Base-by-base conservation (phyloP, 2,329 filamentous ascomycete genomes). In the Epichloe coenophiala region DNA sequence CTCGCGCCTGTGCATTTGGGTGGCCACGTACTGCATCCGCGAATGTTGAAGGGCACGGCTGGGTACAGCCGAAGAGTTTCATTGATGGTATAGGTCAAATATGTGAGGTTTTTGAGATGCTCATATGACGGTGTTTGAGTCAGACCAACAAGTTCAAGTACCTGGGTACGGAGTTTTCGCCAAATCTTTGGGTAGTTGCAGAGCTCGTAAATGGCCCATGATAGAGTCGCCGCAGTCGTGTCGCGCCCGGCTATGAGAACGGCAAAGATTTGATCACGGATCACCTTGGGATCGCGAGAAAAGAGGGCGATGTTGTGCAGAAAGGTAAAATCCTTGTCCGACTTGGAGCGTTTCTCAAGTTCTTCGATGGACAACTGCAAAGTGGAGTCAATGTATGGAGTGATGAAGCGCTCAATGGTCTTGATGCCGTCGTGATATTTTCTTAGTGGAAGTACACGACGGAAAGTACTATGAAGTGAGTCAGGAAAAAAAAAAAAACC, bases 101-200 rank as follows among this genome's bases (percentile, higher is more conserved):
- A 95, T 59, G 84, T 86, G 87, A 95, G 91, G 55, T 76, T 76
- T 71, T 95, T 95, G 52, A 95, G 73, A 62, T 95, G 79, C 12
- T 80, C 76, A 63, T 94, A 95, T 0, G 83, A 87, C 0, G 83
- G 83, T 6, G 72, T 68, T 12, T 74, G 67, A 8, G 78, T 69
- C 3, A 76, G 65, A 31, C 89, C 89, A 3, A 95, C 76, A 0
- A 71, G 71, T 1, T 75, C 64, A 15, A 82, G 64, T 58, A 95
- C 88, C 63, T 94, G 86, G 15, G 71, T 65, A 19, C 89, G 81
- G 42, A 96, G 74, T 63, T 80, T 86, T 43, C 70, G 63, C 13
- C 88, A 78, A 3, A 81, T 74, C 3, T 78, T 69, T 0, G 88
- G 88, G 57, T 86, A 75, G 13, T 81, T 78, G 37, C 83, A 78